Evolutionary conservation across 345 rosid species (phyloP).

Genomic region (Salix viminalis): DNA sequence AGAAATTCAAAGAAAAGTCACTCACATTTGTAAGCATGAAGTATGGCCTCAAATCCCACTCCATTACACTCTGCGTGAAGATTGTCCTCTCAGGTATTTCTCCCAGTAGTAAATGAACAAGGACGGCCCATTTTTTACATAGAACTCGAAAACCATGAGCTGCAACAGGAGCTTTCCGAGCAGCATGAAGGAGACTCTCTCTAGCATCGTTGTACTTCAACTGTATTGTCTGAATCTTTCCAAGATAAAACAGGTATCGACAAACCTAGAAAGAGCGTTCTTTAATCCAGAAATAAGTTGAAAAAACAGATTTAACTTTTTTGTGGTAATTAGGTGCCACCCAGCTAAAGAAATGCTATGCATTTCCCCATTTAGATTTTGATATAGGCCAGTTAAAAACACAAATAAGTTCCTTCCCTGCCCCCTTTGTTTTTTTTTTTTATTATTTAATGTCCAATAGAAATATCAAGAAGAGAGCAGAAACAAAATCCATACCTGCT

Average conservation of each 20-base stretch:
- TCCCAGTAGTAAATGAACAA: conserved; percentile 68
- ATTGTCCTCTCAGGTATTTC: conserved; percentile 81
- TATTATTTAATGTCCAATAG: neutral
- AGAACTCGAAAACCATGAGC: conserved; percentile 69
- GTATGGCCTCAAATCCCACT: conserved; percentile 67
- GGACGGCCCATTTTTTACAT: conserved; percentile 76
- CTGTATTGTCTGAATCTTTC: conserved; percentile 79
- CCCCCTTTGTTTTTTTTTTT: neutral
- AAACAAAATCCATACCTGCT: conserved; percentile 44
- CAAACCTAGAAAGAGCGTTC: conserved; percentile 52
- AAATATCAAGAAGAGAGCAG: neutral
- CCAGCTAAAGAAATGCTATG: neutral
- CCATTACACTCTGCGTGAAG: conserved; percentile 84
- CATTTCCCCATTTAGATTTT: neutral
- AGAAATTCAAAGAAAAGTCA: neutral
- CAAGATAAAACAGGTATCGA: conserved; percentile 73
- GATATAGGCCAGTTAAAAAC: neutral
- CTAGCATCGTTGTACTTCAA: conserved; percentile 81
- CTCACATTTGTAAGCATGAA: conserved; percentile 88
- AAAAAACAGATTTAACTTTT: neutral
- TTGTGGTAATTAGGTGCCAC: neutral
- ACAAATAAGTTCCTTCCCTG: neutral
- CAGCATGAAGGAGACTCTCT: conserved; percentile 80
- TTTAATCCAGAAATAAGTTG: neutral
- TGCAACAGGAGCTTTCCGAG: conserved; percentile 74